Percentiles rank a stretch among this genome's conserved stretches.
phyloP scores from a whole-genome alignment of 169 alveolate species.

The Neospora caninum region DNA sequence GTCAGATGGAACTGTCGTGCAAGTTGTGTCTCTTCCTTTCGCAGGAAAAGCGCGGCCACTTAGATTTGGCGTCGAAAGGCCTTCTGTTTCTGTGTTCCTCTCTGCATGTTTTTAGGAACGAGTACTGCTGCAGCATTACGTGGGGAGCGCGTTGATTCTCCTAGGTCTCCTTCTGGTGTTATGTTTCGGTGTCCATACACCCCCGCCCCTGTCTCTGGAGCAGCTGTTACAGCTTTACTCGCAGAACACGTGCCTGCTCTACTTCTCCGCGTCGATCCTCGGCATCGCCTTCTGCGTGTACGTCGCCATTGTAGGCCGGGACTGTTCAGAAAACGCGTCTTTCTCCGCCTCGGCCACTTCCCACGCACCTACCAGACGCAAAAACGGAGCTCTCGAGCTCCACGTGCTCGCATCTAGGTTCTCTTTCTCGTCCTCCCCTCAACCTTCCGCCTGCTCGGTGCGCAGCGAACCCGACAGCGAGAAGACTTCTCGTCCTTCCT shows the following conservation, averaged over 20 bases:
- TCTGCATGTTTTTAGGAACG: neutral
- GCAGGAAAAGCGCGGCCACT: neutral
- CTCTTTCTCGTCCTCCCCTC: neutral
- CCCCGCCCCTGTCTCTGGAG: constrained; percentile 21
- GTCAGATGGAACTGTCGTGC: no score
- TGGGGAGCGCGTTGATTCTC: constrained; percentile 29
- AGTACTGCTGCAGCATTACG: constrained; percentile 10
- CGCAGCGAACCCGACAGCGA: neutral
- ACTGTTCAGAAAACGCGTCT: neutral
- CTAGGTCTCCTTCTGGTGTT: constrained; percentile 1
- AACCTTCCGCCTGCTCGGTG: neutral
- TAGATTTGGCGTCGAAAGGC: neutral
- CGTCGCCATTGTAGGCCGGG: neutral
- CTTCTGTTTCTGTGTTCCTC: neutral
- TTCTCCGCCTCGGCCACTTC: neutral
- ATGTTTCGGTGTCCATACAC: constrained; percentile 32
- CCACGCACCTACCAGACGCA: neutral
- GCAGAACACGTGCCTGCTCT: constrained; percentile 25
- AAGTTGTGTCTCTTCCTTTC: neutral
- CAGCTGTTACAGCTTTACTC: constrained; percentile 3
- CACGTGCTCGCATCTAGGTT: neutral
- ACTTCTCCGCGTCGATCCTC: neutral
- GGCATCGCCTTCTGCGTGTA: neutral
- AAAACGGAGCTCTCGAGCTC: neutral
- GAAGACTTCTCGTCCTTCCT: no score